Evolutionary conservation across 352 stramenopile species (phyloP).

Genomic region (Globisporangium iwayamae): DNA sequence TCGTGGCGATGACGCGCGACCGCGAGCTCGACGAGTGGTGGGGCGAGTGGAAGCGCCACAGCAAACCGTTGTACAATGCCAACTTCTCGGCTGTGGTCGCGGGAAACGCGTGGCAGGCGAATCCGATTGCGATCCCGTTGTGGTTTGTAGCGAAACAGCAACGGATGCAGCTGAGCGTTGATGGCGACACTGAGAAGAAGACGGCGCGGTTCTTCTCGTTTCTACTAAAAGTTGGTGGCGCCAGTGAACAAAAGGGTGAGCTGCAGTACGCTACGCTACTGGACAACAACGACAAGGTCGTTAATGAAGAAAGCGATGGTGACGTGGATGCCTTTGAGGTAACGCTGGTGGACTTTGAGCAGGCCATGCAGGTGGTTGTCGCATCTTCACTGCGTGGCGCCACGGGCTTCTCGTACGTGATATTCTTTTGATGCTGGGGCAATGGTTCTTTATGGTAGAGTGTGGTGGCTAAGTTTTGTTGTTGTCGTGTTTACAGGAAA

Average conservation of each 20-base stretch:
- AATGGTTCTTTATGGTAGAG: not conserved
- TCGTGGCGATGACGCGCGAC: conserved; percentile 51
- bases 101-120: conserved; percentile 54
- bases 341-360: conserved; percentile 69
- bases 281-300: not conserved
- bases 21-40: conserved; percentile 58
- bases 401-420: conserved; percentile 49
- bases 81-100: conserved; percentile 42
- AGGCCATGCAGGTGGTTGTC: conserved; percentile 64
- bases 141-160: conserved; percentile 54
- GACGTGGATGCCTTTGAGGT: conserved; percentile 36
- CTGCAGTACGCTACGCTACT: not conserved
- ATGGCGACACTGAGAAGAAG: not conserved
- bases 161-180: not conserved
- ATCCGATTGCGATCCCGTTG: conserved; percentile 55
- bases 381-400: conserved; percentile 63
- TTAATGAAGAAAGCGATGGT: not conserved
- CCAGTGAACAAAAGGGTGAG: not conserved
- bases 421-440: not conserved
- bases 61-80: conserved; percentile 33
- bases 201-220: conserved; percentile 37
- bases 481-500: conserved; percentile 29
- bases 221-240: conserved; percentile 23
- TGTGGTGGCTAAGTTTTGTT: not conserved
- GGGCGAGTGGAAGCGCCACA: conserved; percentile 47